Percentiles rank a stretch among this genome's conserved stretches.
phyloP scores from a whole-genome alignment of 2,329 filamentous ascomycete genomes.

The Fusarium xylarioides region DNA sequence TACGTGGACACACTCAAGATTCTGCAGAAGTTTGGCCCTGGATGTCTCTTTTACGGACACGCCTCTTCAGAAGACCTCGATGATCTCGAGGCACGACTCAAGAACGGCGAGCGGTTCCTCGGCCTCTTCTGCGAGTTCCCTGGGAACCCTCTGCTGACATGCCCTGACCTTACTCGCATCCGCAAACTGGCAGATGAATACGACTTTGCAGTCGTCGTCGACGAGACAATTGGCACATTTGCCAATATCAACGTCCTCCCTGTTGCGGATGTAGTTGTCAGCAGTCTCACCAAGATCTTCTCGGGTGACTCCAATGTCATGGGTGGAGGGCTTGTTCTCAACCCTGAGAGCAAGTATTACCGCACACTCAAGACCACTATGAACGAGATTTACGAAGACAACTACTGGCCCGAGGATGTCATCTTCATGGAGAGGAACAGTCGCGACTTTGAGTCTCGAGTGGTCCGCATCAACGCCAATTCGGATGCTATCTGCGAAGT shows the following conservation, averaged over 20 bases:
- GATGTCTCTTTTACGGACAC: slow-evolving; percentile 86
- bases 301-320: slow-evolving; percentile 98
- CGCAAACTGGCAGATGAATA: slow-evolving; percentile 80
- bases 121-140: slow-evolving; percentile 95
- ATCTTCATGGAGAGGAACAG: slow-evolving; percentile 97
- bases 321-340: slow-evolving; percentile 79
- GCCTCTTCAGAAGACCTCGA: slow-evolving; percentile 82
- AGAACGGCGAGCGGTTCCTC: slow-evolving; percentile 78
- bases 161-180: slow-evolving; percentile 86
- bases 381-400: slow-evolving; percentile 78
- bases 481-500: slow-evolving; percentile 84
- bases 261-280: slow-evolving; percentile 90
- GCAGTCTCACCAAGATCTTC: slow-evolving; percentile 96
- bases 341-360: slow-evolving; percentile 77
- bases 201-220: slow-evolving; percentile 89
- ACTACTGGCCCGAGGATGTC: slow-evolving; percentile 92
- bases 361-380: slow-evolving; percentile 71
- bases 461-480: slow-evolving; percentile 85
- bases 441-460: slow-evolving; percentile 85
- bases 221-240: slow-evolving; percentile 97
- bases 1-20: slow-evolving; percentile 98
- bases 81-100: slow-evolving; percentile 78
- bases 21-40: slow-evolving; percentile 91
- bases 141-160: slow-evolving; percentile 86
- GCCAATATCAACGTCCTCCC: slow-evolving; percentile 94